Evolutionary conservation across 2,329 filamentous ascomycete species (phyloP).

Genomic region (Lizonia empirigonia): DNA sequence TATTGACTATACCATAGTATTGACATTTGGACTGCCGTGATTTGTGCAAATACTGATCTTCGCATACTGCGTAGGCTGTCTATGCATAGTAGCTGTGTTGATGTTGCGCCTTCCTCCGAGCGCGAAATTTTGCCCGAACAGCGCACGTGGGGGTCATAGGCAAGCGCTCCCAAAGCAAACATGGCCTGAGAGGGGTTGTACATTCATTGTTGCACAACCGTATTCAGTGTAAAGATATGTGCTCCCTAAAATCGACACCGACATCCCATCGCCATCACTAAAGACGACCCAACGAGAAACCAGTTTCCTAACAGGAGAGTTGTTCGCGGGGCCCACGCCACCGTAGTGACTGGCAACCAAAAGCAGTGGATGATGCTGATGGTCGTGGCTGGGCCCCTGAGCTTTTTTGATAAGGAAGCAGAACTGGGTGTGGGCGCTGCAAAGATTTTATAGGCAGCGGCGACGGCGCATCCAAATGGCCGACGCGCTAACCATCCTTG

Average conservation of each 20-base stretch:
- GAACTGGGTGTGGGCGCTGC: slow-evolving; percentile 38
- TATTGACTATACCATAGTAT: no score
- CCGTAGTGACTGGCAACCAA: slow-evolving; percentile 69
- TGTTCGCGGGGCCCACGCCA: slow-evolving; percentile 69
- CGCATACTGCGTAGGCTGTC: no score
- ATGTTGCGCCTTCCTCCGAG: no score
- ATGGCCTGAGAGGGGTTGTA: no score
- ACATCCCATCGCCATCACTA: slow-evolving; percentile 70
- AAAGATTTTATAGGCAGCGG: slow-evolving; percentile 15
- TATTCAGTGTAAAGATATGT: slow-evolving; percentile 53
- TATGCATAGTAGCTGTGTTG: no score
- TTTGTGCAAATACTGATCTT: no score
- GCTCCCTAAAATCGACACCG: slow-evolving; percentile 73
- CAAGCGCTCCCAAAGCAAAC: background rate
- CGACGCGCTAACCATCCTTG: slow-evolving; percentile 11
- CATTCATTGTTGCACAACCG: background rate
- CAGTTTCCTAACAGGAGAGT: slow-evolving; percentile 70
- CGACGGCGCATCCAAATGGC: slow-evolving; percentile 9
- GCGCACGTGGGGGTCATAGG: no score
- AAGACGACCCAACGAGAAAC: slow-evolving; percentile 71
- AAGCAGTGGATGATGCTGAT: slow-evolving; percentile 62
- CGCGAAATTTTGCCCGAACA: no score
- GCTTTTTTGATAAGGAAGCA: slow-evolving; percentile 63
- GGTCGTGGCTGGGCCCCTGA: slow-evolving; percentile 71
- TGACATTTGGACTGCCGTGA: no score